phyloP scores from a whole-genome alignment of 169 alveolate species.

The Perkinsus olseni region DNA sequence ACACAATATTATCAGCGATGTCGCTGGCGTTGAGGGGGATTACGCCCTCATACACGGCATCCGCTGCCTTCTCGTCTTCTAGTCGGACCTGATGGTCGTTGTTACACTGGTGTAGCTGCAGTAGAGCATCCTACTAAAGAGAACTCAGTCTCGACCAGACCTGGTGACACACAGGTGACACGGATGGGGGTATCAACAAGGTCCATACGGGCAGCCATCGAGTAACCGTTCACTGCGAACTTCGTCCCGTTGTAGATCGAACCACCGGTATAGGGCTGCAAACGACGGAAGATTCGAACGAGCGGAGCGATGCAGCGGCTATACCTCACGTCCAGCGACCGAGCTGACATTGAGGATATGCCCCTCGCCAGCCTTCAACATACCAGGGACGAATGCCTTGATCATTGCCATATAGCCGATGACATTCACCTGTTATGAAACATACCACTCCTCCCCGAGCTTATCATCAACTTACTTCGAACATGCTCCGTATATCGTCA shows the following conservation, averaged over 20 bases:
- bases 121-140: not conserved
- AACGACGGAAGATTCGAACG: not conserved
- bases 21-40: not conserved
- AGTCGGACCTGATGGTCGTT: not conserved
- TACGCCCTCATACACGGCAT: not conserved
- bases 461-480: not conserved
- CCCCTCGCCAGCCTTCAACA: not conserved
- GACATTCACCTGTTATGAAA: not conserved
- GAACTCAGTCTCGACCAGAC: not conserved
- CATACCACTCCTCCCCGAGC: too few relatives aligned
- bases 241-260: not conserved
- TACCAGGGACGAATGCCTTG: not conserved
- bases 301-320: too few relatives aligned
- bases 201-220: not conserved
- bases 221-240: not conserved
- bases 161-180: not conserved
- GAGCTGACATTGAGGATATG: not conserved
- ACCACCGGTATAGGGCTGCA: not conserved
- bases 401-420: not conserved
- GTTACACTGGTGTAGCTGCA: not conserved
- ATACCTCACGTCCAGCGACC: not conserved
- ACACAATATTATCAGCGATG: constrained; percentile 6
- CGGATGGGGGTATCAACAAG: not conserved
- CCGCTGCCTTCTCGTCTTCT: not conserved
- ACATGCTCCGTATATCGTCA: not conserved